phyloP scores from a whole-genome alignment of 163 green algal genomes.

The Trebouxiophyceae sp. region DNA sequence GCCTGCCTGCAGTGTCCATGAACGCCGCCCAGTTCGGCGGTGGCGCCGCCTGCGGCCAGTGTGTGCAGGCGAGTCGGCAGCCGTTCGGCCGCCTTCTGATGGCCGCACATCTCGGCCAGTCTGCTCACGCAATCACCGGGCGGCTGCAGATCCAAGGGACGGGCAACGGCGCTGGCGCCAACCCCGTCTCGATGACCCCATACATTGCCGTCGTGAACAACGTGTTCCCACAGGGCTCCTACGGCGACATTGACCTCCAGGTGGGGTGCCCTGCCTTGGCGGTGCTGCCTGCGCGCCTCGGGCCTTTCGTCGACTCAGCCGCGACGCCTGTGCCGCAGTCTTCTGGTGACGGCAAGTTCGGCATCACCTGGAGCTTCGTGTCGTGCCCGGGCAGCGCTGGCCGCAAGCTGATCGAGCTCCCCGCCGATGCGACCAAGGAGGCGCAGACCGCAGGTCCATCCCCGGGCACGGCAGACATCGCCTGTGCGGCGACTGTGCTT shows the following conservation, averaged over 20 bases:
- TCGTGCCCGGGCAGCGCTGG: background rate
- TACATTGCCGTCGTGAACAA: background rate
- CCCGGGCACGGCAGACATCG: no score
- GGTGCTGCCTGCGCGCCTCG: no score
- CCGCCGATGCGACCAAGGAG: no score
- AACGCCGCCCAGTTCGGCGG: background rate
- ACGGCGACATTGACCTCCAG: background rate
- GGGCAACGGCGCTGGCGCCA: background rate
- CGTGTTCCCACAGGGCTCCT: background rate
- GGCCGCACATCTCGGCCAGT: background rate
- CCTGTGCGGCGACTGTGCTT: no score
- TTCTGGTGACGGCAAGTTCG: background rate
- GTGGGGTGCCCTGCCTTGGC: no score
- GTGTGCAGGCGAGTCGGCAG: background rate
- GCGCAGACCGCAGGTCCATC: no score
- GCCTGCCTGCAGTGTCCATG: background rate
- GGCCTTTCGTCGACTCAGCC: no score
- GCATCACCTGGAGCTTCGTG: conserved; percentile 1
- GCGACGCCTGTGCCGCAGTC: no score
- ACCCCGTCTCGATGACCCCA: background rate
- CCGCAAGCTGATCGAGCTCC: background rate
- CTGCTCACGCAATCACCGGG: background rate
- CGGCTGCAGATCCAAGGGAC: background rate
- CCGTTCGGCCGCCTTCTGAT: background rate
- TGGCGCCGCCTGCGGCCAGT: background rate